Evolutionary conservation across 768 basidiomycete genomes (phyloP), one percentile per base, ranked within the genome.

Genomic region (Boletellus emodensis): DNA sequence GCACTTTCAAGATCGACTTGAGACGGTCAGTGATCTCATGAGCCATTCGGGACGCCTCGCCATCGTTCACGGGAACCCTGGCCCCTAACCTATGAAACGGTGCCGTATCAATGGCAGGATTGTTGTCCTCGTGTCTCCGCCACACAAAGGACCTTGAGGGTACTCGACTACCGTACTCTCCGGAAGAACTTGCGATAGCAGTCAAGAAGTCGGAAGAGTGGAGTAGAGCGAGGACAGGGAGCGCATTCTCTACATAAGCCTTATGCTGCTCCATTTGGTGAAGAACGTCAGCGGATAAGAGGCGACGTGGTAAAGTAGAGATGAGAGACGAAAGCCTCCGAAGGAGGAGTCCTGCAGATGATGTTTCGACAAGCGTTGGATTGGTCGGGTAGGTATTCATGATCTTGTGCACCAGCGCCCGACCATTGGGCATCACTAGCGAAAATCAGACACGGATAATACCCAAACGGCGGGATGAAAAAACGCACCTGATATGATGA

Each of bases 371-470:
- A 15, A 50, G 58, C 13, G 55, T 54, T 7, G 61, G 52, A 37
- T 57, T 57, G 1, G 43, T 49, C 2, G 73, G 75, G 45, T 72
- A 76, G 14, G 52, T 46, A 14, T 63, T 53, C 15, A 74, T 15
- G 26, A 76, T 67, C 61, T 58, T 67, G 34, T 32, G 17, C 36
- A 56, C 49, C 20, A 72, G n/a, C 17, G 32, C 14, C 20, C 30
- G 41, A n/a, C 40, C 45, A 13, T 35, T 46, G n/a, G 58, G 49
- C 42, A 50, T 48, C 26, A 46, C 67, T 66, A 41, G 18, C 17
- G 3, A 11, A 18, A 0, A 35, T 57, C 44, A 53, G 51, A 35
- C 12, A 15, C 42, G 4, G 20, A 32, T 8, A 36, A 22, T 10
- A 20, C 5, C 14, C 4, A 34, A 1, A 11, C 18, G 6, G 18